Percentiles rank a stretch among this genome's conserved stretches.
Conservation (phyloP, 2,329 filamentous ascomycete species). For the Coleophoma cylindrospora region DNA sequence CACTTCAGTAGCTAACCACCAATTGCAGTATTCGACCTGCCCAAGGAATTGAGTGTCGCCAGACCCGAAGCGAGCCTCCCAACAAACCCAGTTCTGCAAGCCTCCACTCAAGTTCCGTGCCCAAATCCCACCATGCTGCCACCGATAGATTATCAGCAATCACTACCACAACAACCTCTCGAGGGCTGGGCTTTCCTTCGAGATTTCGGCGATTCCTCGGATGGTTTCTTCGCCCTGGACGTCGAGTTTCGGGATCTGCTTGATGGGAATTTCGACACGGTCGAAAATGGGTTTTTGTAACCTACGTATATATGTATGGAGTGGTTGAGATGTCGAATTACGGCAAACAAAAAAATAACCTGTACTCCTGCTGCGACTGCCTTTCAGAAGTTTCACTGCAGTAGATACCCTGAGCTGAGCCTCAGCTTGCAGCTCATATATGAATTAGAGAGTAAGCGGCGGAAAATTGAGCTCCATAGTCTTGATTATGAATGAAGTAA, state of each 20-base stretch:
- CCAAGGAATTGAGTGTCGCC: conserved; percentile 9
- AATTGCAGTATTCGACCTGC: conserved; percentile 13
- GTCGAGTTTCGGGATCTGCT: conserved; percentile 21
- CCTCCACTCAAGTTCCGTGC: background rate
- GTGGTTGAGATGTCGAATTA: too few relatives aligned
- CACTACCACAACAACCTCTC: background rate
- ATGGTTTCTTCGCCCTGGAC: conserved; percentile 24
- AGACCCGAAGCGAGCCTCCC: background rate
- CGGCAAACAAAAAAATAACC: too few relatives aligned
- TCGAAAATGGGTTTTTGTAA: background rate
- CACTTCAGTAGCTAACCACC: background rate
- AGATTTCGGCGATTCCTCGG: conserved; percentile 22
- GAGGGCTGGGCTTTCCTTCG: conserved; percentile 23
- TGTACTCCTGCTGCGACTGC: too few relatives aligned
- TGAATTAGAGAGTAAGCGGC: too few relatives aligned
- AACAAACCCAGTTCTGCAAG: background rate
- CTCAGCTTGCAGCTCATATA: too few relatives aligned
- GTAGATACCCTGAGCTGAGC: too few relatives aligned
- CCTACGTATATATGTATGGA: too few relatives aligned
- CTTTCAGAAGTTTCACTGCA: too few relatives aligned
- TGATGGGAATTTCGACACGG: conserved; percentile 7
- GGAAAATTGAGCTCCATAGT: too few relatives aligned
- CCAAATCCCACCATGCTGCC: background rate
- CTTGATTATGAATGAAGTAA: too few relatives aligned
- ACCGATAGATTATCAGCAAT: background rate